Evolutionary conservation across 2,329 filamentous ascomycete genomes (phyloP), one percentile per base, ranked within the genome.

Genomic region (Alternaria burnsii): DNA sequence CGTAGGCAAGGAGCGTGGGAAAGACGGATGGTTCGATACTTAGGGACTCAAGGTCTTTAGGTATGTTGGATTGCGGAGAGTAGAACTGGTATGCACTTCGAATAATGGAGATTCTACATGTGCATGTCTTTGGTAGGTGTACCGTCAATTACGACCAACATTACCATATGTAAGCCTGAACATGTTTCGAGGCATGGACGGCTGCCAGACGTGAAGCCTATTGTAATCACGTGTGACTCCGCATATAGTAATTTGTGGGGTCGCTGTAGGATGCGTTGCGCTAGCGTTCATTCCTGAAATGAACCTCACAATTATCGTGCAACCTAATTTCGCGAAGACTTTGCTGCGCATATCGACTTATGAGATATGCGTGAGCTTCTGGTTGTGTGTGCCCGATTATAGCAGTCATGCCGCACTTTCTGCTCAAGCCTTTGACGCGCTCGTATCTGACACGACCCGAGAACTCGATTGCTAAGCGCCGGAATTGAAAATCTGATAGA

Each of bases 381-480:
- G 18, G 0, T n/a, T 5, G 12, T 41, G 10, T 7, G 18, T 41
- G 11, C 10, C 18, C 3, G 18, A 8, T 41, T 3, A 20, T 6
- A 41, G 18, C 11, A 41, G 18, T 5, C 12, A 12, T 41, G 38
- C 11, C 5, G 10, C 38, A 14, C n/a, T 20, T 6, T 18, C 18
- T 10, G 18, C 18, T 24, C 18, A 22, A 41, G 2, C 20, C 4
- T 70, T 46, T 65, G 20, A 22, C 16, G 20, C 32, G 20, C 30
- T 16, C 24, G 14, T 14, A 41, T 18, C 11, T 12, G 18, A 20
- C 18, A 20, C 9, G 5, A 22, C 9, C 11, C 4, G 16, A 12
- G 12, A 34, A 6, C 32, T 34, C 14, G 14, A 34, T 16, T 12
- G 32, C 1, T 34, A 34, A 34, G 32, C 32, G 32, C 32, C 32